Evolutionary conservation across 1,284 basidiomycete genomes (phyloP), one percentile per base, ranked within the genome.

Genomic region (Trichosporon coremiiforme): DNA sequence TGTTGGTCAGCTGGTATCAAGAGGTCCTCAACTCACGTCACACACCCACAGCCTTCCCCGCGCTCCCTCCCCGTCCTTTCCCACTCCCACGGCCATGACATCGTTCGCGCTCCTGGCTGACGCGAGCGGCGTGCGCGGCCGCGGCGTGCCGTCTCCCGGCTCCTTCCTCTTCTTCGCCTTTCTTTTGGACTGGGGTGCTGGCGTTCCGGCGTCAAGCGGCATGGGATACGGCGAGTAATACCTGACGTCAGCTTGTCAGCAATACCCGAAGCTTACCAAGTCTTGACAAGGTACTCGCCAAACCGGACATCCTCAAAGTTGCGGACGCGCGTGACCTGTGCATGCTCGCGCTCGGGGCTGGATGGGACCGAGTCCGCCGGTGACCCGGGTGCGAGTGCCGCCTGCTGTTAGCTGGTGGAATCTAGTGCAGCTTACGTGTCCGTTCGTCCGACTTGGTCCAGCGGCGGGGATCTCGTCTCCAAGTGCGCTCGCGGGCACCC

Each of bases 181-280:
- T 25, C 65, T 35, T 38, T 50, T 53, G 53, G 65, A 60, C 33
- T 55, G 31, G 15, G 47, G n/a, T 17, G 47, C 38, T 15, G 63
- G 20, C 35, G 66, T 22, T 10, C 9, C 50, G 6, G 35, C 29
- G 20, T 22, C 41, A 4, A 36, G 35, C 41, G 86, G 86, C 36
- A 91, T 82, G 15, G 93, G 93, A 79, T 94, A 95, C 1, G 93
- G 93, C 1, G 93, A 94, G 81, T 90, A 93, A 83, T 94, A 94
- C 91, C 91, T 93, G 74, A 12, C 12, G 29, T 68, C 65, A 70
- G 47, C 33, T 45, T 5, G 31, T 22, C 33, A 47, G 5, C 25
- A 9, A 33, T 20, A 13, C 53, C 12, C 17, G n/a, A n/a, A 38
- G 36, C 80, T 68, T 64, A 82, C 82, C 83, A 83, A 20, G 82